phyloP scores from a whole-genome alignment of 2,329 filamentous ascomycete species.

The Triangularia setosa region DNA sequence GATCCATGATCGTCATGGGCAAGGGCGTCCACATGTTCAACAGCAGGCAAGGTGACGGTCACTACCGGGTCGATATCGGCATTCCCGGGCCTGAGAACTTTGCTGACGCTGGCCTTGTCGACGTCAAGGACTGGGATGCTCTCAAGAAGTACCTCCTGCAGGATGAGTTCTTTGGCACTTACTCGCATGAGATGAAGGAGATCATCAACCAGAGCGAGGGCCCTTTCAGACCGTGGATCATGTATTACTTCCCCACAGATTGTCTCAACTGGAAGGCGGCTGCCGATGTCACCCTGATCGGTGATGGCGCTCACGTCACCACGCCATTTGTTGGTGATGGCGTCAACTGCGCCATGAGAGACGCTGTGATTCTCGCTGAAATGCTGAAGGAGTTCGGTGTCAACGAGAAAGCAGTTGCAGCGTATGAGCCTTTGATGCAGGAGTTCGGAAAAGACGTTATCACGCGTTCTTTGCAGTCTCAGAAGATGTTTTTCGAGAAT shows the following conservation, averaged over 20 bases:
- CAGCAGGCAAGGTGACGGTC: constrained; percentile 36
- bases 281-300: constrained; percentile 43
- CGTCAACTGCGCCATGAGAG: constrained; percentile 46
- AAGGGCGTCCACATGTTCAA: constrained; percentile 27
- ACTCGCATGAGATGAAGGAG: constrained; percentile 16
- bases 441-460: not conserved
- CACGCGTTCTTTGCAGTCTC: not conserved
- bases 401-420: constrained; percentile 11
- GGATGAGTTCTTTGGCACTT: constrained; percentile 5
- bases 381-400: constrained; percentile 13
- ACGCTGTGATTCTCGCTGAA: constrained; percentile 40
- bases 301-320: constrained; percentile 47
- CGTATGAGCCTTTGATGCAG: constrained; percentile 19
- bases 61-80: constrained; percentile 29
- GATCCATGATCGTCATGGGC: constrained; percentile 16
- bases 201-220: constrained; percentile 16
- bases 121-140: not conserved
- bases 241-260: constrained; percentile 19
- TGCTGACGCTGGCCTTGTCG: not conserved
- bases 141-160: constrained; percentile 1
- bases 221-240: constrained; percentile 25
- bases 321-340: constrained; percentile 42
- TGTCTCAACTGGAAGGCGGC: constrained; percentile 33
- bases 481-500: not conserved
- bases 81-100: constrained; percentile 12